Base-by-base conservation (phyloP, 768 basidiomycete genomes). In the Suillus plorans region DNA sequence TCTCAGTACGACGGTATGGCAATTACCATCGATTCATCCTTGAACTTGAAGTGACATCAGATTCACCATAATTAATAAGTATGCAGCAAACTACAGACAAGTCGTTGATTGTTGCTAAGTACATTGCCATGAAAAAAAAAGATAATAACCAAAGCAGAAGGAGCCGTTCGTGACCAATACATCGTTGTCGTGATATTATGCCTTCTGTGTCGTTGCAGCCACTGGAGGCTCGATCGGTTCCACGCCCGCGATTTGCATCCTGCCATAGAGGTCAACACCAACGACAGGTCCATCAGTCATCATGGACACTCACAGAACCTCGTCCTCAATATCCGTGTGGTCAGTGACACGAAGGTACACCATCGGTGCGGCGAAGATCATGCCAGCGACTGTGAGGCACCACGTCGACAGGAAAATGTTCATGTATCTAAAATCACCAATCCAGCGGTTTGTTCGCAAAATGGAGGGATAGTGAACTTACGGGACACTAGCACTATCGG, bases 341-440 rank as follows among this genome's bases (percentile, higher is more conserved):
- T 92, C 82, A 63, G 79, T 85, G 58, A 92, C 88, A 16, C 91
- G 88, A 63, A 83, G 77, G 69, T 89, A 80, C 31, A 92, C 85
- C 90, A 92, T 91, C 14, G 89, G 91, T 9, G 91, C 70, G 5
- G 88, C 85, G 65, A 86, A 89, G 57, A 89, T 60, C 60, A 91
- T 83, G 1, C 90, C 90, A 0, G 80, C 85, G 37, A 85, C 83
- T 39, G 89, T 82, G 22, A 92, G 78, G 3, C 74, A 79, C 91
- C 90, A 92, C 1, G 90, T 91, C 7, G 89, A 89, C 63, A 86
- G 65, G 70, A 92, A 90, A 42, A 93, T 82, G 71, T 86, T 89
- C 87, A 90, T 88, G 74, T 82, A 92, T 25, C 78, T 80, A 65
- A 42, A 64, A 28, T 9, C 22, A 13, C 20, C 44, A n/a, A 50